phyloP scores from a whole-genome alignment of 2,329 filamentous ascomycete species.

The Penicillium sp. region DNA sequence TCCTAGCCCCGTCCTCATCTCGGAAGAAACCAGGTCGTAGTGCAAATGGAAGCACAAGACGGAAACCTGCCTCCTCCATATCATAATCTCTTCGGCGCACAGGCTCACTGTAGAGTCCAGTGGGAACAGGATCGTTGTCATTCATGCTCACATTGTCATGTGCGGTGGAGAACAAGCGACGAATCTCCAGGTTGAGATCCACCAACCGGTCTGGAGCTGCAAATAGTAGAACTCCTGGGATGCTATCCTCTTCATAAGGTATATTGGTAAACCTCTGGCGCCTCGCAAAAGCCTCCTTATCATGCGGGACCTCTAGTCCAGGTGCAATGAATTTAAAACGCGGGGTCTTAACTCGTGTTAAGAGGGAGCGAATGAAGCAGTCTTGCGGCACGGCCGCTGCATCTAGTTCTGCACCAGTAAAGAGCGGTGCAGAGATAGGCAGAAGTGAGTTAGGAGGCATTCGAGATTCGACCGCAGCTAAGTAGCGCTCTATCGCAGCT shows the following conservation, averaged over 20 bases:
- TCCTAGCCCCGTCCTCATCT: background rate
- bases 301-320: background rate
- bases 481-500: slow-evolving; percentile 11
- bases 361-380: background rate
- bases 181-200: background rate
- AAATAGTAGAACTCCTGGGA: background rate
- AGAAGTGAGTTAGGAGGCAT: slow-evolving; percentile 1
- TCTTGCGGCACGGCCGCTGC: background rate
- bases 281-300: background rate
- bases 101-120: background rate
- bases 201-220: background rate
- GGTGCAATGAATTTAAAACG: background rate
- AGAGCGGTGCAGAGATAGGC: slow-evolving; percentile 1
- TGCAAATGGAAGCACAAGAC: background rate
- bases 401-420: slow-evolving; percentile 1
- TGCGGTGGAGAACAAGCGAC: background rate
- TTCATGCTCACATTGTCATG: background rate
- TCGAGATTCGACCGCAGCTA: slow-evolving; percentile 1
- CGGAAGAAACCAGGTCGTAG: background rate
- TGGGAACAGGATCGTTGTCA: background rate
- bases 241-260: background rate
- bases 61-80: background rate
- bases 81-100: background rate
- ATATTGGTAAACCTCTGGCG: background rate
- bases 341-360: background rate